Evolutionary conservation across 2,329 filamentous ascomycete species (phyloP), one percentile per base, ranked within the genome.

Genomic region (Aspergillus piperis): DNA sequence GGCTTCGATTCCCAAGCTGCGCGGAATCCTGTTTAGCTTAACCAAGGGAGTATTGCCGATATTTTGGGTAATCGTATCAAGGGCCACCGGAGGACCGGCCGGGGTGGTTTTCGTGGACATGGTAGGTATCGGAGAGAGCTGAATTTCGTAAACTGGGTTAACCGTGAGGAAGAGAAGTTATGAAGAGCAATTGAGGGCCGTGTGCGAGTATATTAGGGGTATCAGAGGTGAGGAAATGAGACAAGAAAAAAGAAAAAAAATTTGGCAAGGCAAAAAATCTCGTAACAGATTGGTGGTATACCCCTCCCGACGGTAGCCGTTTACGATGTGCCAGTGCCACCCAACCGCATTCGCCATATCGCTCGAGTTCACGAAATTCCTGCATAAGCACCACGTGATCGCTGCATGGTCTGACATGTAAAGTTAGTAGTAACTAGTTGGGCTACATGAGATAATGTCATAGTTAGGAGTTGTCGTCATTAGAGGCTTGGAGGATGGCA

Each of bases 41-140:
- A 99, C 92, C 57, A 99, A 87, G n/a, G 95, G 95, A 42, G 94
- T 96, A 78, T 96, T 94, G 72, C 93, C 94, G 70, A 99, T 97
- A 67, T 97, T 87, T 78, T 96, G 88, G 49, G 88, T 90, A 66
- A 93, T 90, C 59, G 87, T 88, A 71, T 86, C 78, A 77, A 88
- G 83, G 60, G 83, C 81, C 63, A 81, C 79, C 2, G 85, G 84
- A 48, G 84, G 83, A 62, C 82, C 75, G 62, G 79, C 79, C 64
- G 83, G 80, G 63, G 75, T 77, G 21, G 81, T 83, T 56, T 71
- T 78, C 42, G 79, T 78, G 49, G 81, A 80, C 81, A 83, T 83
- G 55, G 48, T 73, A 10, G 47, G 27, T 11, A 30, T 32, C 47
- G 47, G 25, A 49, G 21, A n/a, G 4, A n/a, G 21, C 23, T 30